Percentiles rank a stretch among this genome's conserved stretches.
phyloP scores from a whole-genome alignment of 192 early-diverging fungal genomes.

The Coemansia sp. region DNA sequence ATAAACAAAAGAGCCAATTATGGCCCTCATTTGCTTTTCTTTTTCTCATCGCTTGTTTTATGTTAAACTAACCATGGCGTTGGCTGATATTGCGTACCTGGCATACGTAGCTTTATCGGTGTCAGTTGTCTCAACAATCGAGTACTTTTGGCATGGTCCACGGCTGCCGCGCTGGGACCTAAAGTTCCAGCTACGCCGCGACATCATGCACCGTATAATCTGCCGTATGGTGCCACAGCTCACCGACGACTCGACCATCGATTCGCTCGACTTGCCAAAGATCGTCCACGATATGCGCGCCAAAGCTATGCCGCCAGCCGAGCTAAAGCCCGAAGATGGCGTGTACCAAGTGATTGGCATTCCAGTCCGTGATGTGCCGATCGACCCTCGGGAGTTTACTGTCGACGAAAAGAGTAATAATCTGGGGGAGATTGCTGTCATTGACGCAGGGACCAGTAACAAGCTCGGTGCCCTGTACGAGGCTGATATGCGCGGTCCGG shows the following conservation, averaged over 20 bases:
- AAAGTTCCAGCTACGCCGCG: constrained; percentile 12
- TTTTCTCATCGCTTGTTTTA: background rate
- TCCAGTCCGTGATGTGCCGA: background rate
- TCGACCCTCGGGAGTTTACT: background rate
- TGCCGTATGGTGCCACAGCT: background rate
- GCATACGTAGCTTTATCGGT: background rate
- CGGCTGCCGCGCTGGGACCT: constrained; percentile 4
- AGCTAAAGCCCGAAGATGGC: background rate
- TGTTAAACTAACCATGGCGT: background rate
- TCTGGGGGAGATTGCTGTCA: no score
- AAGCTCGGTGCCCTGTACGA: background rate
- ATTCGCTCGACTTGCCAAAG: background rate
- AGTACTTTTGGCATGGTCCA: constrained; percentile 11
- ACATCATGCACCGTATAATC: constrained; percentile 10
- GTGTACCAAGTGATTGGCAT: background rate
- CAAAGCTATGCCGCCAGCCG: background rate
- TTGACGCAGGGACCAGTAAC: no score
- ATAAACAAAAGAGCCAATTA: background rate
- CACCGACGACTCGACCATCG: constrained; percentile 2
- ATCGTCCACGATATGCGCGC: background rate
- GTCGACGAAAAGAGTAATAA: no score
- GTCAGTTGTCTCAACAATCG: background rate
- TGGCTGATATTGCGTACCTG: background rate
- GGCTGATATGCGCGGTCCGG: background rate
- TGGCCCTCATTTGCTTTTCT: background rate